Percentiles rank a stretch among this genome's conserved stretches.
Evolutionary conservation across 2,329 filamentous ascomycete genomes (phyloP).

Genomic region (Cladobotryum protrusum): DNA sequence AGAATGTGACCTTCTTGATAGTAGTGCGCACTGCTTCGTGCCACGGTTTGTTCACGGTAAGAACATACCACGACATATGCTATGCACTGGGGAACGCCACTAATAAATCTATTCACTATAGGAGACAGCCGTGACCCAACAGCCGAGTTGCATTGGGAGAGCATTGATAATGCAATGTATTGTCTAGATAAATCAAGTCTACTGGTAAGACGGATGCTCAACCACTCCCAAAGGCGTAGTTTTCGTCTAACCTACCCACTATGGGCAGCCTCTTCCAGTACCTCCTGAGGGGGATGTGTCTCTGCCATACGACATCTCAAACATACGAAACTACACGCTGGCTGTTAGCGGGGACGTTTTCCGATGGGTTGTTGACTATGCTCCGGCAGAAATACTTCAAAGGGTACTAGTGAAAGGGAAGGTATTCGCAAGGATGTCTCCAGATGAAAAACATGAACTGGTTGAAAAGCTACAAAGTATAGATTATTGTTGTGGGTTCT

Average conservation of each 20-base stretch:
- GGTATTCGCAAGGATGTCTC: slow-evolving; percentile 97
- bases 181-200: slow-evolving; percentile 74
- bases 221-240: neutral
- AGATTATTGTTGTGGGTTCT: slow-evolving; percentile 93
- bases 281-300: slow-evolving; percentile 71
- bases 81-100: neutral
- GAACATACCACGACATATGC: slow-evolving; percentile 3
- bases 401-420: slow-evolving; percentile 79
- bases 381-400: slow-evolving; percentile 69
- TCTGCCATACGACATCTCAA: slow-evolving; percentile 75
- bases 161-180: slow-evolving; percentile 79
- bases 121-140: slow-evolving; percentile 68
- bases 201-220: slow-evolving; percentile 39
- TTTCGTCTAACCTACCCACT: neutral
- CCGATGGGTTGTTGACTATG: slow-evolving; percentile 92
- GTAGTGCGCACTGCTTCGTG: slow-evolving; percentile 82
- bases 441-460: slow-evolving; percentile 95
- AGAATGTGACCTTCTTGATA: slow-evolving; percentile 79
- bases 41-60: slow-evolving; percentile 75
- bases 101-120: slow-evolving; percentile 19
- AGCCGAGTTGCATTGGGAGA: slow-evolving; percentile 79
- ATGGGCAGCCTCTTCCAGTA: slow-evolving; percentile 58
- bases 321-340: slow-evolving; percentile 77
- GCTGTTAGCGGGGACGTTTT: slow-evolving; percentile 93
- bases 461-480: slow-evolving; percentile 96